Percentiles rank a stretch among this genome's conserved stretches.
Conservation (phyloP, 2,329 filamentous ascomycete genomes). For the Trichophyton mentagrophytes region DNA sequence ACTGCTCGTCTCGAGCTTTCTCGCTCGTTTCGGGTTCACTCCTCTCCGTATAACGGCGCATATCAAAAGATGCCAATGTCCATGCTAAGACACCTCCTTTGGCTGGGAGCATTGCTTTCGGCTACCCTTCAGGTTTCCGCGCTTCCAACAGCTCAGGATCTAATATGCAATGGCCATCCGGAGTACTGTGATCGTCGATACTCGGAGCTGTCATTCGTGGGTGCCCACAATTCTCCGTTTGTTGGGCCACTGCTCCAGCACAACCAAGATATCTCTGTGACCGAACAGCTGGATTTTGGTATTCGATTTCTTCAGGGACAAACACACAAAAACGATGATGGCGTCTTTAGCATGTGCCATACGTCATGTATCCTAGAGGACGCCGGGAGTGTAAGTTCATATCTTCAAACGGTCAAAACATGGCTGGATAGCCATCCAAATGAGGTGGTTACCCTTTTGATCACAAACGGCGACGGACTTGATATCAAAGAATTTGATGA, state of each 20-base stretch:
- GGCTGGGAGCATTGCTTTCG: background rate
- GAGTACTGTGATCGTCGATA: slow-evolving; percentile 46
- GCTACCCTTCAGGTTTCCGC: background rate
- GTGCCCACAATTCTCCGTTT: slow-evolving; percentile 54
- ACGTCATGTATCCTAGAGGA: slow-evolving; percentile 49
- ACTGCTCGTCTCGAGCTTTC: background rate
- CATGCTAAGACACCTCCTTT: background rate
- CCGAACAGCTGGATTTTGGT: slow-evolving; percentile 47
- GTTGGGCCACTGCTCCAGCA: slow-evolving; percentile 42
- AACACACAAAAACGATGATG: slow-evolving; percentile 41
- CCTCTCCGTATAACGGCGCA: background rate
- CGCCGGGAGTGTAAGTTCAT: slow-evolving; percentile 44
- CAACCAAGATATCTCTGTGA: slow-evolving; percentile 50
- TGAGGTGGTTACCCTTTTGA: slow-evolving; percentile 50
- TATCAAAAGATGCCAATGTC: background rate
- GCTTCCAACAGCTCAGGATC: background rate
- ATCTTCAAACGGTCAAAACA: slow-evolving; percentile 44
- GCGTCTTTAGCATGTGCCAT: slow-evolving; percentile 49
- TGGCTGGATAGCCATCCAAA: slow-evolving; percentile 48
- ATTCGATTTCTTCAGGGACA: slow-evolving; percentile 54
- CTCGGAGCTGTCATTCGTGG: slow-evolving; percentile 49
- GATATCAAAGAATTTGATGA: slow-evolving; percentile 23
- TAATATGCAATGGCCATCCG: slow-evolving; percentile 44
- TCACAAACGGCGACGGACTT: slow-evolving; percentile 47
- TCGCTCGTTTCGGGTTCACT: background rate